Base-by-base conservation (phyloP, 257 asterid genomes). In the Lithospermum erythrorhizon region DNA sequence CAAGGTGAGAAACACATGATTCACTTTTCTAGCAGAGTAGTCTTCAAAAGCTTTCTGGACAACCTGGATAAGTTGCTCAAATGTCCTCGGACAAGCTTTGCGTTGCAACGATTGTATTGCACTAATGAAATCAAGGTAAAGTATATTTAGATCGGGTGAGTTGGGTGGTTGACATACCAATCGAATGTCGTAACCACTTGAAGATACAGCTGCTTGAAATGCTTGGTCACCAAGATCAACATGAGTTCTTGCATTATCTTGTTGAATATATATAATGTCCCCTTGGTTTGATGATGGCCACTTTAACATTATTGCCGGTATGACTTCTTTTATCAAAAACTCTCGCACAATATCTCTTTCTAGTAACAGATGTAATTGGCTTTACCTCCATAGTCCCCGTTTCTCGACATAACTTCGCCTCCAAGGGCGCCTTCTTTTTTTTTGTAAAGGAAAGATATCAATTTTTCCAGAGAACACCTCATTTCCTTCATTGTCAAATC, bases 401-500 rank as follows among this genome's bases (percentile, higher is more conserved):
- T 22, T 18, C 47, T 57, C 47, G 45, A 35, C 6, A 7, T 8
- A 7, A 7, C 45, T 35, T 9, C 45, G 1, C 10, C 48, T 41
- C 10, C 10, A n/a, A n/a, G 48, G 15, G 48, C 3, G 1, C 2
- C 3, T 11, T 9, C 16, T 41, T n/a, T n/a, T 1, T 13, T 41
- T 41, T 41, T 4, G 1, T 9, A 41, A 41, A 41, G 48, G 48
- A 11, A 56, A 65, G 0, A n/a, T 13, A 0, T 56, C 57, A 37
- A 58, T 48, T 57, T 66, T 66, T 27, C 62, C 53, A 48, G 30
- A 57, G 16, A 66, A 66, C 3, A 45, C 17, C 0, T 51, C 21
- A 51, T 59, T 58, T 1, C 21, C 52, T 10, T 58, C 20, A 1
- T 22, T 5, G 25, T 65, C 64, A 41, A 47, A 41, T 47, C 5